Conservation (phyloP, 2,329 filamentous ascomycete species). For the Clarireedia homoeocarpa region DNA sequence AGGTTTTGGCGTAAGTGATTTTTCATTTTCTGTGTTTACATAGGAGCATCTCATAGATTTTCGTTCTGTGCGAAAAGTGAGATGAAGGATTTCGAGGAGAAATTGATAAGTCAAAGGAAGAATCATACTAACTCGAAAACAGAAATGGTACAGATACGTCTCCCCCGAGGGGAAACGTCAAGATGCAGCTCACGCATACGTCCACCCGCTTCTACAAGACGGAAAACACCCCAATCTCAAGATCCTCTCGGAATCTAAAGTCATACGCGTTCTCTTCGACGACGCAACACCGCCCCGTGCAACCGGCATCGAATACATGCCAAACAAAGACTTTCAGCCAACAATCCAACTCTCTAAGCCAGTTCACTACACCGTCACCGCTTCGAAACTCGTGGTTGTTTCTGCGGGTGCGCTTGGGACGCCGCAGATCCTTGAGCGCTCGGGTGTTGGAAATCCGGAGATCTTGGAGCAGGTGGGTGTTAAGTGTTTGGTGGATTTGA, state of each 20-base stretch:
- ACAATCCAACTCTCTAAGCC: conserved; percentile 24
- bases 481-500: conserved; percentile 37
- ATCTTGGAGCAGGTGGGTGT: conserved; percentile 42
- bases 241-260: conserved; percentile 48
- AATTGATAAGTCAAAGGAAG: neutral
- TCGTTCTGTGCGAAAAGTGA: neutral
- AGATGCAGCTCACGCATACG: conserved; percentile 47
- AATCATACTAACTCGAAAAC: neutral
- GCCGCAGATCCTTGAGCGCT: conserved; percentile 48
- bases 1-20: conserved; percentile 26
- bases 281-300: conserved; percentile 40
- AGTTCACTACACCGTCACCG: conserved; percentile 34
- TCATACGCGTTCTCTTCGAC: conserved; percentile 47
- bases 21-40: neutral
- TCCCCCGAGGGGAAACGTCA: conserved; percentile 45
- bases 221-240: conserved; percentile 50
- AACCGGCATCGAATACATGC: conserved; percentile 50
- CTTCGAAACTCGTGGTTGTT: conserved; percentile 46
- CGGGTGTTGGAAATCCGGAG: conserved; percentile 48
- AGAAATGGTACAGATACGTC: conserved; percentile 43
- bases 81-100: neutral
- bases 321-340: conserved; percentile 38
- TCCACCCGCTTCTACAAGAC: conserved; percentile 43
- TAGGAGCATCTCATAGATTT: neutral
- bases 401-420: conserved; percentile 33